A percentile compares a stretch with the other conserved stretches of the same genome.
Evolutionary conservation across 441 rosid genomes (phyloP).

Genomic region (Aquilaria agallochum): DNA sequence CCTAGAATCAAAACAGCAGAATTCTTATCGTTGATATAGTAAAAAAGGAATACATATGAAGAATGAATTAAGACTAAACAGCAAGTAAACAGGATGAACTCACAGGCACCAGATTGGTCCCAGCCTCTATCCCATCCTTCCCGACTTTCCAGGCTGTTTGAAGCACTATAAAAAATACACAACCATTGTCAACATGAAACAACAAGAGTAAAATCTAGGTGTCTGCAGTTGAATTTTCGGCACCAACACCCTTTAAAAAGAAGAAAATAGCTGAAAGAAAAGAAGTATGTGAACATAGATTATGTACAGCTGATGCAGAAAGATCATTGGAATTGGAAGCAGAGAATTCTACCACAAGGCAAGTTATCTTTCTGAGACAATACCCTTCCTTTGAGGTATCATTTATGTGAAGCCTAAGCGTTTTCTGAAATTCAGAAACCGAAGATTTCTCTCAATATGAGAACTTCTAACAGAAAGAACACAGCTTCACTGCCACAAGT

Average conservation of each 20-base stretch:
- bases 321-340: background rate
- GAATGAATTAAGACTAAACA: too few species aligned
- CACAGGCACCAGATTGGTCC: conserved; percentile 82
- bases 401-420: too few species aligned
- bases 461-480: too few species aligned
- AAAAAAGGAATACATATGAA: too few species aligned
- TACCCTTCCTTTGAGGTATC: too few species aligned
- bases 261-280: background rate
- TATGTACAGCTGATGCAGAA: background rate
- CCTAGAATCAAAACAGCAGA: conserved; percentile 32
- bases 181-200: conserved; percentile 14
- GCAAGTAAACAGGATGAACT: conserved; percentile 26
- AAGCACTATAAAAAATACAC: conserved; percentile 34
- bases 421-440: too few species aligned
- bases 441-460: too few species aligned
- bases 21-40: too few species aligned
- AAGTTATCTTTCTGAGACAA: too few species aligned
- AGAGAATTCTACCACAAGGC: background rate
- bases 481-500: too few species aligned
- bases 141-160: conserved; percentile 80
- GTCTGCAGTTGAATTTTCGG: background rate
- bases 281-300: background rate
- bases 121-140: conserved; percentile 80
- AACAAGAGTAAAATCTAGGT: background rate
- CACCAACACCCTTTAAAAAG: background rate